Conservation (phyloP, 331 rosid species). For the Malus hybrid region DNA sequence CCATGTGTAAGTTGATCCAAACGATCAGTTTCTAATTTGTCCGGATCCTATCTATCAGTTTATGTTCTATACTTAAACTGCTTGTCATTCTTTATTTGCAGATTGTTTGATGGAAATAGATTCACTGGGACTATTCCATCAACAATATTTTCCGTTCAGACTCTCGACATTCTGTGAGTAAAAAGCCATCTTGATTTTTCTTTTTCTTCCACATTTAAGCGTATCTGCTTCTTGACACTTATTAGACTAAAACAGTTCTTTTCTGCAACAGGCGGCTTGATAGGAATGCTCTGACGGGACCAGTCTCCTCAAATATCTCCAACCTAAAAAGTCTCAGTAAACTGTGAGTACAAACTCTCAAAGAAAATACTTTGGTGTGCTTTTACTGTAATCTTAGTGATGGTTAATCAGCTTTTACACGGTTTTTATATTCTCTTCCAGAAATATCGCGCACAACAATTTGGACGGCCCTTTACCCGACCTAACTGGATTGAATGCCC, state of each 20-base stretch:
- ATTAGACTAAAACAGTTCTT: constrained; percentile 6
- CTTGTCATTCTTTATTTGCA: constrained; percentile 17
- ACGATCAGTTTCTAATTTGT: not conserved
- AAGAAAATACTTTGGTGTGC: not conserved
- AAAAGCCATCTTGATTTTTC: constrained; percentile 8
- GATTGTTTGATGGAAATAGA: constrained; percentile 76
- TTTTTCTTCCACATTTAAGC: not conserved
- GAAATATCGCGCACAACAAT: constrained; percentile 62
- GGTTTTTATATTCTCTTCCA: constrained; percentile 23
- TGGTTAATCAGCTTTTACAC: not conserved
- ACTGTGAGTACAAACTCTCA: constrained; percentile 48
- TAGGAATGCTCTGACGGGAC: constrained; percentile 65
- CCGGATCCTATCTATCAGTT: not conserved
- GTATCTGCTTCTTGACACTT: not conserved
- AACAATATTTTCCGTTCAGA: constrained; percentile 61
- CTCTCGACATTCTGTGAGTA: constrained; percentile 96
- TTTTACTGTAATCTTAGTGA: not conserved
- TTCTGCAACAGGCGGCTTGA: constrained; percentile 78
- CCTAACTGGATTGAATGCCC: constrained; percentile 57
- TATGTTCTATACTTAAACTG: not conserved
- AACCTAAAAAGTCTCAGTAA: constrained; percentile 59
- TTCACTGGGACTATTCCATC: constrained; percentile 59
- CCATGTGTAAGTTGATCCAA: constrained; percentile 54
- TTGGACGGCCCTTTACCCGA: constrained; percentile 67
- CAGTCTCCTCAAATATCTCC: constrained; percentile 59